phyloP scores from a whole-genome alignment of 768 basidiomycete species.

The Russula vinacea region DNA sequence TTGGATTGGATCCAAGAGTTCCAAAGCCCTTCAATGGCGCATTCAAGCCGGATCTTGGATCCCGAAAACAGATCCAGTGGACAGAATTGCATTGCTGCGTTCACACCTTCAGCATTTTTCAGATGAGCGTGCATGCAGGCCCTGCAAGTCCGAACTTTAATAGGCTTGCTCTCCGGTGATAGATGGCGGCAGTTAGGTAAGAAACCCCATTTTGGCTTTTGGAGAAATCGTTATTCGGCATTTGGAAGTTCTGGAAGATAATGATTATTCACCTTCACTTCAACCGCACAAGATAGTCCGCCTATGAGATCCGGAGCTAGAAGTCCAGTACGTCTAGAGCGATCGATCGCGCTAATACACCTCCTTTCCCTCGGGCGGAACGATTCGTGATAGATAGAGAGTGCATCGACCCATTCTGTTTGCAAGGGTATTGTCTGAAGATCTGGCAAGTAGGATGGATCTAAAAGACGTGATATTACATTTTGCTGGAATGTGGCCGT shows the following conservation, averaged over 20 bases:
- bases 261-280: constrained; percentile 76
- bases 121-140: constrained; percentile 85
- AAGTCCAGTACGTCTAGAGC: constrained; percentile 51
- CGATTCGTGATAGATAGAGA: constrained; percentile 47
- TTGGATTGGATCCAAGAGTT: constrained; percentile 62
- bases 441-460: constrained; percentile 54
- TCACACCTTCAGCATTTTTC: constrained; percentile 42
- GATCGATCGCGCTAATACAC: constrained; percentile 57
- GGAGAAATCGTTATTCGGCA: background rate
- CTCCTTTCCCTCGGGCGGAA: constrained; percentile 57
- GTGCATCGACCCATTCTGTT: constrained; percentile 54
- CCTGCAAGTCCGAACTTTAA: constrained; percentile 76
- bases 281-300: constrained; percentile 63
- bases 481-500: constrained; percentile 54
- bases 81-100: constrained; percentile 58
- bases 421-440: constrained; percentile 49
- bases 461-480: constrained; percentile 66
- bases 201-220: constrained; percentile 97
- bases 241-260: background rate
- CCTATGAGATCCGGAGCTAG: constrained; percentile 81
- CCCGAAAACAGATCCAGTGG: constrained; percentile 88
- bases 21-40: constrained; percentile 71
- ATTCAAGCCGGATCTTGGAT: constrained; percentile 54
- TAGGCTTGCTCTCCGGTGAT: constrained; percentile 50
- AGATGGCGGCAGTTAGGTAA: constrained; percentile 63